A percentile compares a stretch with the other conserved stretches of the same genome.
Conservation (phyloP, 257 asterid species). For the Asclepias syriaca region DNA sequence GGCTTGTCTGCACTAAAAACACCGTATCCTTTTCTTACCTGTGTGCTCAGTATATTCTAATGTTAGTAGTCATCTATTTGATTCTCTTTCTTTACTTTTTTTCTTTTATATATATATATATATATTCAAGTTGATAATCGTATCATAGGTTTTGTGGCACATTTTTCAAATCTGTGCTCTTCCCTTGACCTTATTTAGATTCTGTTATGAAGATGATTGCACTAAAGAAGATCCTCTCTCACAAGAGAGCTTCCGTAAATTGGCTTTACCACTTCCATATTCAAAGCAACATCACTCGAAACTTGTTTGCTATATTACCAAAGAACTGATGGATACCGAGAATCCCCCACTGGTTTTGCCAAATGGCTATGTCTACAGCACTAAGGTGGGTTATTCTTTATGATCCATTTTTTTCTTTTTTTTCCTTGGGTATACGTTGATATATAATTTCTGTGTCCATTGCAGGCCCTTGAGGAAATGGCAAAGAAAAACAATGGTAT, state of each 20-base stretch:
- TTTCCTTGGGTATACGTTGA: neutral
- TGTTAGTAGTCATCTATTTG: neutral
- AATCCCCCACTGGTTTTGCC: conserved; percentile 97
- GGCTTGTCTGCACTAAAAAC: conserved; percentile 96
- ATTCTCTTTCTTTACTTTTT: no score
- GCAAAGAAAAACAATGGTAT: conserved; percentile 68
- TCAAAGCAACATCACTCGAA: conserved; percentile 98
- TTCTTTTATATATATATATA: no score
- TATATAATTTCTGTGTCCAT: neutral
- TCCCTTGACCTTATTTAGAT: conserved; percentile 65
- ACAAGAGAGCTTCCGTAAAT: conserved; percentile 87
- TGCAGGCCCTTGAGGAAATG: conserved; percentile 92
- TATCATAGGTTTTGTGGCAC: conserved; percentile 13
- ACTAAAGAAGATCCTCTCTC: conserved; percentile 97
- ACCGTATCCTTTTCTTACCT: conserved; percentile 68
- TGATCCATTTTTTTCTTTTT: neutral
- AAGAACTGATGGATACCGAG: conserved; percentile 94
- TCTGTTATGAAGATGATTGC: conserved; percentile 90
- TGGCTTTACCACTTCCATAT: conserved; percentile 81
- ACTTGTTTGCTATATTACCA: conserved; percentile 85
- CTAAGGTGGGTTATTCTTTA: conserved; percentile 45
- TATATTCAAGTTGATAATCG: neutral
- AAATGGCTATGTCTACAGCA: conserved; percentile 95
- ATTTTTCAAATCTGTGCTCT: conserved; percentile 12
- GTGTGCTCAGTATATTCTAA: neutral